Evolutionary conservation across 305 asterid genomes (phyloP).

Genomic region (Fraxinus velutina): DNA sequence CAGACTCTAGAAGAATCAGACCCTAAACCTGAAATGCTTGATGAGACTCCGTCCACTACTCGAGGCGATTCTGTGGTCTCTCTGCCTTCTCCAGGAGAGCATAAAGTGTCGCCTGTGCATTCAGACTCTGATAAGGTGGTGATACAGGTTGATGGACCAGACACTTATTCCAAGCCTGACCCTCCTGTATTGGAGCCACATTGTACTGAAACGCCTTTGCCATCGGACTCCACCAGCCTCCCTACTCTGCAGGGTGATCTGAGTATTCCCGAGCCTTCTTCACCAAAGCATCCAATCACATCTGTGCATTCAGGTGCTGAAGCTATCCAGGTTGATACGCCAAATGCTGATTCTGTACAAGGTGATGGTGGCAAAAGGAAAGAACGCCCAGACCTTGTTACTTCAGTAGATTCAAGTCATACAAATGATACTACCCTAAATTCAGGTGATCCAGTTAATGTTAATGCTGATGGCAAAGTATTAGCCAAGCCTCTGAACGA

Average conservation of each 20-base stretch:
- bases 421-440: constrained; percentile 15
- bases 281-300: constrained; percentile 12
- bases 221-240: constrained; percentile 23
- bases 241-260: constrained; percentile 18
- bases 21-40: constrained; percentile 24
- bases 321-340: constrained; percentile 17
- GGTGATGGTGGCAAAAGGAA: constrained; percentile 36
- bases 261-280: constrained; percentile 15
- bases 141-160: constrained; percentile 19
- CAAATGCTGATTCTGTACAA: constrained; percentile 16
- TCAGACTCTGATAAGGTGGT: constrained; percentile 23
- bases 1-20: constrained; percentile 27
- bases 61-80: constrained; percentile 19
- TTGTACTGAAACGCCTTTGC: constrained; percentile 22
- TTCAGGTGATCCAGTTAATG: constrained; percentile 24
- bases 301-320: constrained; percentile 24
- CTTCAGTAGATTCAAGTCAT: constrained; percentile 8
- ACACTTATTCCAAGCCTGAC: constrained; percentile 16
- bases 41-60: constrained; percentile 10
- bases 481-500: constrained; percentile 24
- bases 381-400: constrained; percentile 23
- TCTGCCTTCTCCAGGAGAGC: constrained; percentile 15
- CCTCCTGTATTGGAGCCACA: constrained; percentile 29
- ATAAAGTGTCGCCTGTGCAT: constrained; percentile 17
- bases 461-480: constrained; percentile 22